Evolutionary conservation across 257 asterid species (phyloP).

Genomic region (Scutellaria barbata): DNA sequence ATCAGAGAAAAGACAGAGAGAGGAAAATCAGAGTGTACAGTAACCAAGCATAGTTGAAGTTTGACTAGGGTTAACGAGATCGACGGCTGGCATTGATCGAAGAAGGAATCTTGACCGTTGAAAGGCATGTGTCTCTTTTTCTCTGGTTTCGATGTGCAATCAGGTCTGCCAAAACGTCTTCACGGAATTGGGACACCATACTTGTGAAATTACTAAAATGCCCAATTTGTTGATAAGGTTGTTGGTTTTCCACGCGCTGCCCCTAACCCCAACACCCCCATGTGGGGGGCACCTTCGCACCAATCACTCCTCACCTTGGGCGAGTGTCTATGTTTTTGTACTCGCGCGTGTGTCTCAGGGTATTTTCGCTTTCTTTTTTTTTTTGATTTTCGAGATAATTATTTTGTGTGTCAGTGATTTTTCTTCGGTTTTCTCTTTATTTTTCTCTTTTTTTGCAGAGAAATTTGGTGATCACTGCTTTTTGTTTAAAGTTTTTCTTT

Average conservation of each 20-base stretch:
- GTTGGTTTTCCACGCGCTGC: constrained; percentile 30
- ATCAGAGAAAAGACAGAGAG: constrained; percentile 36
- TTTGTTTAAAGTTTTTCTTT: constrained; percentile 7
- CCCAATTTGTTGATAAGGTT: constrained; percentile 38
- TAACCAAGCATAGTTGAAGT: constrained; percentile 37
- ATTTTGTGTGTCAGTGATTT: constrained; percentile 36
- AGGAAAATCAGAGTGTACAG: constrained; percentile 24
- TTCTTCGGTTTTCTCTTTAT: not conserved
- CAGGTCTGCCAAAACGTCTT: constrained; percentile 40
- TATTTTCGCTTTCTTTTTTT: not conserved
- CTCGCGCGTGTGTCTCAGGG: constrained; percentile 13
- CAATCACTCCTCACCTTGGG: not conserved
- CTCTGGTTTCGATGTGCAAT: constrained; percentile 46
- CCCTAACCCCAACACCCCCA: constrained; percentile 19
- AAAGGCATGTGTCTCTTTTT: constrained; percentile 45
- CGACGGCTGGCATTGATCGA: constrained; percentile 25
- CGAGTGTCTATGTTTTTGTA: not conserved
- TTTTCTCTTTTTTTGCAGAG: not conserved
- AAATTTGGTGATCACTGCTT: constrained; percentile 37
- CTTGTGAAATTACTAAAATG: constrained; percentile 14
- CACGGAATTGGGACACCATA: constrained; percentile 34
- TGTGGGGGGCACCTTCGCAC: constrained; percentile 35
- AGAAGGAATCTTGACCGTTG: constrained; percentile 46
- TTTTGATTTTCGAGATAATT: constrained; percentile 37
- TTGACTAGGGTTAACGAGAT: constrained; percentile 43